Base-by-base conservation (phyloP, 148 eudicot species). In the Camellia lanceoleosa region DNA sequence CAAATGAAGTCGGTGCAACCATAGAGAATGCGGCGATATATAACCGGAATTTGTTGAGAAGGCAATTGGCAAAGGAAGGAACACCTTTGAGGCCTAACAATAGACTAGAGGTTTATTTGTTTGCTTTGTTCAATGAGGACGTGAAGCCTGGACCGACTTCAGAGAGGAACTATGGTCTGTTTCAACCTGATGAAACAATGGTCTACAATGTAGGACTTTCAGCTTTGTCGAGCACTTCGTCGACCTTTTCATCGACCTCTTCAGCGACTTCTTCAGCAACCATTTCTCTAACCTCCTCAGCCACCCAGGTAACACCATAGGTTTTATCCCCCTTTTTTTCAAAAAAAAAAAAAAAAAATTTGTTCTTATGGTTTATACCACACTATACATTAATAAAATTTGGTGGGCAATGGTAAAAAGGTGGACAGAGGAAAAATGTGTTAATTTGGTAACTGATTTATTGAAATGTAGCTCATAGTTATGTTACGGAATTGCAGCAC, bases 81-180 rank as follows among this genome's bases (percentile, higher is more conserved):
- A 78, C 80, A 4, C 80, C 80, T 0, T 12, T 78, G 65, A 78
- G 80, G 65, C 80, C 80, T 38, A 52, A 55, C 3, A 42, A 7
- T 30, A 68, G 66, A 42, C 5, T 80, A 42, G 83, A 80, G 41
- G 54, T 74, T 54, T 80, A 80, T 49, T 68, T 80, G 78, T 80
- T 80, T 44, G 83, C 83, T 59, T 61, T 80, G 61, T 80, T 80
- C 44, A 80, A 80, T 68, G 83, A 80, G 78, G 66, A 80, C 62
- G n/a, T 80, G 67, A 80, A 80, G 79, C 74, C 83, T 0, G 83
- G 83, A 16, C 79, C 79, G 20, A 67, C 74, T 14, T 80, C 82
- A 19, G 82, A 80, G 78, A 74, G 82, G 78, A 80, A 80, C 23
- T 80, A n/a, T 19, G 82, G 82, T 6, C 55, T 74, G 8, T 80